Evolutionary conservation across 2,329 filamentous ascomycete genomes (phyloP).

Genomic region (Immersiporthe knoxdaviesiana): DNA sequence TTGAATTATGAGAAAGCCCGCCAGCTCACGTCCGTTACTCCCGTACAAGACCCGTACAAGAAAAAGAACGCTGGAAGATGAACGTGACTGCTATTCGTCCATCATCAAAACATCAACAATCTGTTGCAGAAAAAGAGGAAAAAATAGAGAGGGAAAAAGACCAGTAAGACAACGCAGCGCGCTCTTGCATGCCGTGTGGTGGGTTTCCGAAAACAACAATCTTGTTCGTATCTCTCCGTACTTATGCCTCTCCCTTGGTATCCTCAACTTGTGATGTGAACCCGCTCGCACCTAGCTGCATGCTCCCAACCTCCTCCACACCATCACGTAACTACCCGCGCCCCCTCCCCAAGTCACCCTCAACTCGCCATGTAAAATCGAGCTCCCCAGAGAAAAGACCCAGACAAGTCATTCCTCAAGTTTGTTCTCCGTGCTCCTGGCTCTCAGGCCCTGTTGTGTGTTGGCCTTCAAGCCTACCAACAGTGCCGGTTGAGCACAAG

Average conservation of each 20-base stretch:
- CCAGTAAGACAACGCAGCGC: conserved; percentile 21
- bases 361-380: neutral
- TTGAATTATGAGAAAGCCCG: conserved; percentile 7
- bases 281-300: neutral
- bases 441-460: neutral
- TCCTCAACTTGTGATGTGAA: conserved; percentile 9
- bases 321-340: too few relatives aligned
- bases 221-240: conserved; percentile 12
- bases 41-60: conserved; percentile 19
- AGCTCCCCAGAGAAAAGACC: neutral
- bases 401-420: neutral
- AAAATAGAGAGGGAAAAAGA: conserved; percentile 17
- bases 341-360: neutral
- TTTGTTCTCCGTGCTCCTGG: neutral
- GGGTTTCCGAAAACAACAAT: conserved; percentile 8
- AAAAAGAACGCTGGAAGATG: conserved; percentile 7
- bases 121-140: conserved; percentile 11
- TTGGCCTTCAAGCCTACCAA: neutral
- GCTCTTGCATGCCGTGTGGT: conserved; percentile 27
- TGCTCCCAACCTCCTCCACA: neutral
- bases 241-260: neutral
- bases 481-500: neutral
- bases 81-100: conserved; percentile 25
- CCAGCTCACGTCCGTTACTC: conserved; percentile 8
- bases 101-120: conserved; percentile 29